These are phyloP conservation scores for Fusarium nelsonii DNA, from an alignment of 2,329 filamentous ascomycete species.

Conservation along the genomic window DNA sequence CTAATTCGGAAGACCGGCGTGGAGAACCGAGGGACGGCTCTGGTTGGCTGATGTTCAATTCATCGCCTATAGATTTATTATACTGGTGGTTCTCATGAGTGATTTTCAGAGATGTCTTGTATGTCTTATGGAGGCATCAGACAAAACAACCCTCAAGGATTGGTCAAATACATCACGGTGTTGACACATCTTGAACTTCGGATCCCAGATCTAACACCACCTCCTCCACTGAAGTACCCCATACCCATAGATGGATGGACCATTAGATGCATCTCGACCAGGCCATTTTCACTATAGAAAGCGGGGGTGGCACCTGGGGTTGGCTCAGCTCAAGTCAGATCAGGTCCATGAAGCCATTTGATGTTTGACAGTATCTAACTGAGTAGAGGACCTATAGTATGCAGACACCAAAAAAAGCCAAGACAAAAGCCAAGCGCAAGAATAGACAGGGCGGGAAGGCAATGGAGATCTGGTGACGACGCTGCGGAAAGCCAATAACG, in stretches of 20 bases:
- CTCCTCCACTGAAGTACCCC: constrained; percentile 29
- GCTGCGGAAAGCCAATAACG: constrained; percentile 13
- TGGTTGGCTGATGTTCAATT: constrained; percentile 20
- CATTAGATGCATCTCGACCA: constrained; percentile 23
- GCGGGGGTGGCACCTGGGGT: constrained; percentile 38
- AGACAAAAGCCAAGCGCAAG: constrained; percentile 11
- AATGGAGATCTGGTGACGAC: constrained; percentile 3
- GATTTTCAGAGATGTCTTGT: neutral
- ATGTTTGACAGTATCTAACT: neutral
- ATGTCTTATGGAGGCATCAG: neutral
- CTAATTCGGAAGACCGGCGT: constrained; percentile 18
- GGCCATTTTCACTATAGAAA: constrained; percentile 17
- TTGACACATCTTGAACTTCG: neutral
- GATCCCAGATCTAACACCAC: constrained; percentile 22
- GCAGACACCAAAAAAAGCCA: constrained; percentile 16
- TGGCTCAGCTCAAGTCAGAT: constrained; percentile 8
- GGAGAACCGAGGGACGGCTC: constrained; percentile 14
- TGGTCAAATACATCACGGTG: neutral
- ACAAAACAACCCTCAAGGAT: neutral
- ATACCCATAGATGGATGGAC: constrained; percentile 7
- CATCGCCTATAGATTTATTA: neutral
- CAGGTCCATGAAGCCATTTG: constrained; percentile 25
- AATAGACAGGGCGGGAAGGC: constrained; percentile 3
- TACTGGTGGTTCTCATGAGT: neutral
- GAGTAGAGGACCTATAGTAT: neutral